These are phyloP conservation scores for Sporisorium iseilematis-ciliati DNA, from an alignment of 1,284 basidiomycete species.

Conservation along the genomic window DNA sequence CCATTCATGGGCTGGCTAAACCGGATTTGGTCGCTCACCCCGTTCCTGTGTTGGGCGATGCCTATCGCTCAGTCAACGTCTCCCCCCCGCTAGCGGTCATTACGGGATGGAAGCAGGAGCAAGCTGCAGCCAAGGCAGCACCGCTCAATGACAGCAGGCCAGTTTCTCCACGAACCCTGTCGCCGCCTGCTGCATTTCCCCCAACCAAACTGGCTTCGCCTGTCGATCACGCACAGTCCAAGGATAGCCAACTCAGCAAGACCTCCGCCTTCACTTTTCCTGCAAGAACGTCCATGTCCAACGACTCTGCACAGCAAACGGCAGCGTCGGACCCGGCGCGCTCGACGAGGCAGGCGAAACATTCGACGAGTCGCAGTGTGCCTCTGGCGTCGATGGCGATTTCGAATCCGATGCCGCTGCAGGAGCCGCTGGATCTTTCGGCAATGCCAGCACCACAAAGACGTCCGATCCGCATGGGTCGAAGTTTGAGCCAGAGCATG, in stretches of 20 bases:
- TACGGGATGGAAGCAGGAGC: constrained; percentile 12
- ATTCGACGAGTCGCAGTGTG: constrained; percentile 29
- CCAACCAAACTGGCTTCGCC: background rate
- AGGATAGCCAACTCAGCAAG: constrained; percentile 16
- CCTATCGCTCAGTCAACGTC: background rate
- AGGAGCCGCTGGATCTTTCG: background rate
- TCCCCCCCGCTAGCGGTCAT: constrained; percentile 43
- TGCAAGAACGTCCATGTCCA: constrained; percentile 13
- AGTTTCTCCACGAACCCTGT: constrained; percentile 11
- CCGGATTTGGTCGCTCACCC: constrained; percentile 21
- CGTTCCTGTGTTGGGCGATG: constrained; percentile 21
- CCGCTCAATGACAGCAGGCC: background rate
- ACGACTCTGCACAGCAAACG: constrained; percentile 7
- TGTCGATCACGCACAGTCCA: background rate
- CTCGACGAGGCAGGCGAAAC: constrained; percentile 16
- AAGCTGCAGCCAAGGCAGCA: background rate
- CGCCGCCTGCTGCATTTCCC: background rate
- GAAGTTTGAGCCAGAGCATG: constrained; percentile 21
- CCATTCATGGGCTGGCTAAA: constrained; percentile 9
- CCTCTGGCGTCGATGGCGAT: constrained; percentile 21
- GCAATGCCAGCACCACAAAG: constrained; percentile 9
- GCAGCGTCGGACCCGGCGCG: background rate
- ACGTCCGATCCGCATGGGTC: constrained; percentile 13
- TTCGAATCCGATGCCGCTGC: constrained; percentile 15
- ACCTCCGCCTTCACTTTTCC: constrained; percentile 33